Conservation (phyloP, 768 basidiomycete genomes). For the Podaxis sp. region DNA sequence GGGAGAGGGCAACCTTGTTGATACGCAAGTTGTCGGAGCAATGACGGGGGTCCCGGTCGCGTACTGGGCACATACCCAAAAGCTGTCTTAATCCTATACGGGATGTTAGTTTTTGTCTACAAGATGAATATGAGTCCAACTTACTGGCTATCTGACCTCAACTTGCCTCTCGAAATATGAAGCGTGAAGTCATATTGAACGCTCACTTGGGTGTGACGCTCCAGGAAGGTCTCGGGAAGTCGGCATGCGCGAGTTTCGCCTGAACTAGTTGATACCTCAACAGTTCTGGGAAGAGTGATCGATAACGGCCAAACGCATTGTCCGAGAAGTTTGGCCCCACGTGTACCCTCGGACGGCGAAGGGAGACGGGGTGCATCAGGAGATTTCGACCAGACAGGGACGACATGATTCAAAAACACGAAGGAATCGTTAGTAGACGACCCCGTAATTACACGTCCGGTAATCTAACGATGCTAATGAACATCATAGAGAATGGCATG, state of each 20-base stretch:
- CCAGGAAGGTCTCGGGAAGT: slow-evolving; percentile 50
- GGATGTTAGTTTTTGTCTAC: not conserved
- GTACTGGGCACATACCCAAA: slow-evolving; percentile 49
- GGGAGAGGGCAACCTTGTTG: slow-evolving; percentile 39
- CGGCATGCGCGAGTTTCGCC: slow-evolving; percentile 35
- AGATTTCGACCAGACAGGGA: slow-evolving; percentile 47
- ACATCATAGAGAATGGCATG: not conserved
- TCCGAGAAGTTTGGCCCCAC: slow-evolving; percentile 40
- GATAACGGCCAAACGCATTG: slow-evolving; percentile 45
- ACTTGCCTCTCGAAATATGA: slow-evolving; percentile 41
- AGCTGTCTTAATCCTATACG: slow-evolving; percentile 41
- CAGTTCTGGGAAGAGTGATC: slow-evolving; percentile 38
- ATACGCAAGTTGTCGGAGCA: slow-evolving; percentile 47
- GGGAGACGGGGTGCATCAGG: slow-evolving; percentile 34
- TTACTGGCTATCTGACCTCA: slow-evolving; percentile 44
- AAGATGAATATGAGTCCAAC: slow-evolving; percentile 12
- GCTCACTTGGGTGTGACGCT: slow-evolving; percentile 43
- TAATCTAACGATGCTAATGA: slow-evolving; percentile 29
- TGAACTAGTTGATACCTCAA: slow-evolving; percentile 30
- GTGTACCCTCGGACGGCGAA: slow-evolving; percentile 35
- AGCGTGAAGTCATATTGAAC: slow-evolving; percentile 49
- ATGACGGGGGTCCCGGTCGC: slow-evolving; percentile 40
- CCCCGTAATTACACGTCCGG: slow-evolving; percentile 49
- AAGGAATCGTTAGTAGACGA: slow-evolving; percentile 36
- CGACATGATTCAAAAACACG: slow-evolving; percentile 38